These are phyloP conservation scores for Spirogloea muscicola DNA, from an alignment of 139 green algal species.

Conservation along the genomic window DNA sequence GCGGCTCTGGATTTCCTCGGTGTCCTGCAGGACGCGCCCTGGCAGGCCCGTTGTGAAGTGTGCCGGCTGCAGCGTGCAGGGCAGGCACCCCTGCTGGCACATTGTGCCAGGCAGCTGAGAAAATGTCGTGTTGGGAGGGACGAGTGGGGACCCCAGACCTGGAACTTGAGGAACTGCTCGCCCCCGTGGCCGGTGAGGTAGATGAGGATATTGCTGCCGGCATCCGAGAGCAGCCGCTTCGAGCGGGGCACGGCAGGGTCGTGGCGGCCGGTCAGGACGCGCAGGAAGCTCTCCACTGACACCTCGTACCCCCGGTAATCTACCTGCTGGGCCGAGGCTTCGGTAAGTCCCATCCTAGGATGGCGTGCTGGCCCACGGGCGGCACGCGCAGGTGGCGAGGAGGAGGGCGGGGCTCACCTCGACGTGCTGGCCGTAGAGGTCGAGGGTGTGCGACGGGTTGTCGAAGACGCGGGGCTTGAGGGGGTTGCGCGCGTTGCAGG, in stretches of 20 bases:
- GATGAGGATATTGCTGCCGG: conserved; percentile 76
- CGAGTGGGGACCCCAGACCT: conserved; percentile 49
- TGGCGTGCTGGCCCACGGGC: not conserved
- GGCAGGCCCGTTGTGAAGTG: not conserved
- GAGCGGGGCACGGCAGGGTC: conserved; percentile 55
- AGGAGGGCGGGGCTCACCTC: conserved; percentile 55
- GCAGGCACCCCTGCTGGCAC: not conserved
- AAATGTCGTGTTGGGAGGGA: not conserved
- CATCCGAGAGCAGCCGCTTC: conserved; percentile 73
- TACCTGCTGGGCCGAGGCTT: conserved; percentile 42
- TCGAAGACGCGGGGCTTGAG: conserved; percentile 67
- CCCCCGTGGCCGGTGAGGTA: conserved; percentile 63
- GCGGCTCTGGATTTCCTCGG: conserved; percentile 46
- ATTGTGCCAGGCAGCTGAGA: not conserved
- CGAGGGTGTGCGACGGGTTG: conserved; percentile 56
- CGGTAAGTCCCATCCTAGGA: too few relatives aligned
- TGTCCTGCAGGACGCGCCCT: too few relatives aligned
- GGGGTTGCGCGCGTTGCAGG: conserved; percentile 82
- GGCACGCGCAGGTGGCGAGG: not conserved
- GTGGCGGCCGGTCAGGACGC: conserved; percentile 71
- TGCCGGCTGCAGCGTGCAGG: not conserved
- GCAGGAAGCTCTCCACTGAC: conserved; percentile 78
- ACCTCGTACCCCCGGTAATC: conserved; percentile 91
- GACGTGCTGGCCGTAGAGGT: conserved; percentile 77
- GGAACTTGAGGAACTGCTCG: conserved; percentile 96